A percentile compares a stretch with the other conserved stretches of the same genome.
Conservation (phyloP, 1,284 basidiomycete genomes). For the Cutaneotrichosporon cyanovorans region DNA sequence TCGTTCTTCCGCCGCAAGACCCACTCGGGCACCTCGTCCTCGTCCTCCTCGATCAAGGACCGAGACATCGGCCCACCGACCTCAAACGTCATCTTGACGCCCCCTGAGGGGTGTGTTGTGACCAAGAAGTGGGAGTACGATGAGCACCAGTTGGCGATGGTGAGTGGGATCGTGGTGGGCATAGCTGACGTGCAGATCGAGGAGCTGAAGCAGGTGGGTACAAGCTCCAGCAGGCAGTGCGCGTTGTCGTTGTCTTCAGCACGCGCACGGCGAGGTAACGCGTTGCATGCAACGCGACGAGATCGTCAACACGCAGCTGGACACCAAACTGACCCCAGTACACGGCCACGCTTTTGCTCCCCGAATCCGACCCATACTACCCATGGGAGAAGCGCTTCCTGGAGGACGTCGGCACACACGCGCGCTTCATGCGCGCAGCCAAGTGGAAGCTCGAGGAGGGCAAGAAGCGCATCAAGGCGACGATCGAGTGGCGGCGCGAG, state of each 20-base stretch:
- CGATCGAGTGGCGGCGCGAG: constrained; percentile 71
- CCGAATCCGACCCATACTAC: constrained; percentile 60
- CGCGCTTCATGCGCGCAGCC: constrained; percentile 72
- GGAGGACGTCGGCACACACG: constrained; percentile 61
- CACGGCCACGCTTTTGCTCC: constrained; percentile 56
- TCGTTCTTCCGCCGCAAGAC: constrained; percentile 8
- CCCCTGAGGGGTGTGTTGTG: constrained; percentile 7
- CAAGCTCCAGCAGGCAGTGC: too few species aligned
- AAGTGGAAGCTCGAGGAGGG: constrained; percentile 73
- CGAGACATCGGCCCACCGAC: constrained; percentile 6
- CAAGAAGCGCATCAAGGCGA: constrained; percentile 65
- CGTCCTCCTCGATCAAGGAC: constrained; percentile 1
- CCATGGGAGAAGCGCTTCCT: constrained; percentile 71
- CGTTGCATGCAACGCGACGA: too few species aligned
- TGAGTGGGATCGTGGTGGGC: constrained; percentile 10
- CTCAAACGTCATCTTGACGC: constrained; percentile 7
- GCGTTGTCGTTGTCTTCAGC: too few species aligned
- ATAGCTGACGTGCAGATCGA: constrained; percentile 46
- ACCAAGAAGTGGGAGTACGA: constrained; percentile 56
- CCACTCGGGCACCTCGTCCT: constrained; percentile 1
- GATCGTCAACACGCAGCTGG: too few species aligned
- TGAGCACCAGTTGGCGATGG: constrained; percentile 53
- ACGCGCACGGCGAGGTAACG: not conserved
- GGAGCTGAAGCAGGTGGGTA: constrained; percentile 57
- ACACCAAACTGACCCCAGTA: constrained; percentile 51